Percentiles rank a stretch among this genome's conserved stretches.
Evolutionary conservation across 2,329 filamentous ascomycete species (phyloP).

Genomic region (Aspergillus sp.): DNA sequence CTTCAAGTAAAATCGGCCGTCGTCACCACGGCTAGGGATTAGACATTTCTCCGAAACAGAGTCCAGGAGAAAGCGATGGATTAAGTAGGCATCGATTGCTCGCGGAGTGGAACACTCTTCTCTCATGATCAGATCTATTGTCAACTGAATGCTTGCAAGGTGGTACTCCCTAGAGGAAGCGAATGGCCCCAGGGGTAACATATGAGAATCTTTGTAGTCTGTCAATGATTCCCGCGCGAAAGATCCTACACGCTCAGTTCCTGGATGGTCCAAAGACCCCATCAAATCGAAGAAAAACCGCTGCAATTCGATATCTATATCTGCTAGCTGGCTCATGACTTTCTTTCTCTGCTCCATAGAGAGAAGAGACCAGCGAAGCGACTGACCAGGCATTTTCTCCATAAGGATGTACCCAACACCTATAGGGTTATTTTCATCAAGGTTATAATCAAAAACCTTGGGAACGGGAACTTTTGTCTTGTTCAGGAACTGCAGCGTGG

Average conservation of each 20-base stretch:
- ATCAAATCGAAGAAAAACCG: conserved; percentile 37
- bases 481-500: conserved; percentile 43
- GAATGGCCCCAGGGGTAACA: conserved; percentile 36
- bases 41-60: conserved; percentile 16
- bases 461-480: conserved; percentile 39
- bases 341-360: conserved; percentile 33
- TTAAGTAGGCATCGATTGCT: conserved; percentile 39
- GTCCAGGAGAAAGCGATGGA: conserved; percentile 47
- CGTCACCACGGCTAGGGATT: conserved; percentile 21
- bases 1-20: conserved; percentile 46
- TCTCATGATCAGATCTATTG: conserved; percentile 39
- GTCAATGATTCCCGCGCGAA: conserved; percentile 43
- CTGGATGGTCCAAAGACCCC: conserved; percentile 36
- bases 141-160: conserved; percentile 32
- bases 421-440: conserved; percentile 35
- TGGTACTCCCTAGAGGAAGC: conserved; percentile 38
- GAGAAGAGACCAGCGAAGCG: conserved; percentile 38
- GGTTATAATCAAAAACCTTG: conserved; percentile 39
- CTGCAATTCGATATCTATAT: conserved; percentile 43
- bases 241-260: conserved; percentile 30
- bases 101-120: conserved; percentile 39
- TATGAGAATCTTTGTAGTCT: conserved; percentile 27
- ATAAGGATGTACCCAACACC: conserved; percentile 46
- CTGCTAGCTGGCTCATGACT: conserved; percentile 40
- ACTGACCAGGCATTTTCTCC: conserved; percentile 43